Conservation (phyloP, 768 basidiomycete genomes). For the Tulasnella sp. region DNA sequence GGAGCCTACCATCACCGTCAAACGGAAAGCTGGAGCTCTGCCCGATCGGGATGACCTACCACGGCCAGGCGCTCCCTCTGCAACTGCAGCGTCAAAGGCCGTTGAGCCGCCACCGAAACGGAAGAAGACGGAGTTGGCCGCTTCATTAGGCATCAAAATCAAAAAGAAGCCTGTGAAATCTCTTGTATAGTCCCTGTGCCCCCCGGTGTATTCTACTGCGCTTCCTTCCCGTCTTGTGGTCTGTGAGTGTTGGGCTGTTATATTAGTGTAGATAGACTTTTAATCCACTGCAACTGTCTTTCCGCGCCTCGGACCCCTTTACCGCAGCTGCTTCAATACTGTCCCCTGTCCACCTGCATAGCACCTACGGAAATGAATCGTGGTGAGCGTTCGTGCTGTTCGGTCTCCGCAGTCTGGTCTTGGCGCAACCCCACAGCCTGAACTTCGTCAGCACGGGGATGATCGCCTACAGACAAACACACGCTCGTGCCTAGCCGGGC, state of each 20-base stretch:
- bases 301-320: background rate
- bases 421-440: no score
- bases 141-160: slow-evolving; percentile 73
- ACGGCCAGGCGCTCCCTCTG: slow-evolving; percentile 58
- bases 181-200: slow-evolving; percentile 9
- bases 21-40: slow-evolving; percentile 80
- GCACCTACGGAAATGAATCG: no score
- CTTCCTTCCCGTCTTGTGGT: background rate
- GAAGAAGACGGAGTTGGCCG: slow-evolving; percentile 60
- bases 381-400: no score
- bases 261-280: background rate
- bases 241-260: slow-evolving; percentile 1
- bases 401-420: no score
- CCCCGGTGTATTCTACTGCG: background rate
- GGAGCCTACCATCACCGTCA: slow-evolving; percentile 61
- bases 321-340: background rate
- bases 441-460: background rate
- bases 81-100: slow-evolving; percentile 51
- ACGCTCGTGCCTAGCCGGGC: background rate
- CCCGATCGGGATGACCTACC: slow-evolving; percentile 70
- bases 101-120: slow-evolving; percentile 57
- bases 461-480: background rate
- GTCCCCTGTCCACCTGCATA: background rate
- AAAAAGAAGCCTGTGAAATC: slow-evolving; percentile 47
- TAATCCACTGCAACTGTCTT: background rate